These are phyloP conservation scores for Penicillium tannophilum DNA, from an alignment of 495 filamentous ascomycete genomes.

Conservation along the genomic window DNA sequence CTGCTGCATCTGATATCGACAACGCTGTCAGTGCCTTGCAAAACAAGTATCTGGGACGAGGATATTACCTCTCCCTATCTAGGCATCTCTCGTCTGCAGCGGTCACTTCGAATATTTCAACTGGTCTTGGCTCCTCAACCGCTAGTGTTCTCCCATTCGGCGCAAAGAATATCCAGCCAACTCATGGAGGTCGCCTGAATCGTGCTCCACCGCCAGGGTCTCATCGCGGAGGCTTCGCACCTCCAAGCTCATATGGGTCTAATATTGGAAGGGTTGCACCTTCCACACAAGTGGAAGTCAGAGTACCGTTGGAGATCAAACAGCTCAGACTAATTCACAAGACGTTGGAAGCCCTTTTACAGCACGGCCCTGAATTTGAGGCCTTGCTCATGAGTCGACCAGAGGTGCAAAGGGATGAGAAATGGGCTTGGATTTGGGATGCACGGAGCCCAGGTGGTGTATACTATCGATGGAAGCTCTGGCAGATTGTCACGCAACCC, in stretches of 20 bases:
- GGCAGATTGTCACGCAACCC: slow-evolving; percentile 70
- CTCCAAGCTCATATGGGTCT: slow-evolving; percentile 69
- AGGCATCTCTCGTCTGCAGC: slow-evolving; percentile 85
- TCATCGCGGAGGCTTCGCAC: slow-evolving; percentile 76
- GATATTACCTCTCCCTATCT: slow-evolving; percentile 79
- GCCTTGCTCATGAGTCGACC: slow-evolving; percentile 85
- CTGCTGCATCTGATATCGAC: slow-evolving; percentile 84
- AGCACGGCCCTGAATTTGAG: slow-evolving; percentile 86
- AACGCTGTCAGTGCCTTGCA: slow-evolving; percentile 74
- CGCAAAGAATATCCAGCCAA: slow-evolving; percentile 66
- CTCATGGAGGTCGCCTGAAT: slow-evolving; percentile 41
- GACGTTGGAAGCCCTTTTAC: slow-evolving; percentile 75
- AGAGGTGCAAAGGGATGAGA: slow-evolving; percentile 78
- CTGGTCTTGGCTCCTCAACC: slow-evolving; percentile 51
- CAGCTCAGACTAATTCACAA: slow-evolving; percentile 85
- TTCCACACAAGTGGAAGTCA: slow-evolving; percentile 70
- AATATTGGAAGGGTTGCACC: slow-evolving; percentile 39
- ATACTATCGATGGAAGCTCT: slow-evolving; percentile 90
- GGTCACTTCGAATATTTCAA: slow-evolving; percentile 56
- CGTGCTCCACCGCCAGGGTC: slow-evolving; percentile 62
- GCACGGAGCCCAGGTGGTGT: slow-evolving; percentile 74
- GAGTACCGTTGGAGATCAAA: slow-evolving; percentile 74
- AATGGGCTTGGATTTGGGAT: slow-evolving; percentile 95
- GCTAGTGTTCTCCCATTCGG: slow-evolving; percentile 75
- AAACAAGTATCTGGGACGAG: slow-evolving; percentile 84